Base-by-base conservation (phyloP, 768 basidiomycete species). In the Suillus spraguei region DNA sequence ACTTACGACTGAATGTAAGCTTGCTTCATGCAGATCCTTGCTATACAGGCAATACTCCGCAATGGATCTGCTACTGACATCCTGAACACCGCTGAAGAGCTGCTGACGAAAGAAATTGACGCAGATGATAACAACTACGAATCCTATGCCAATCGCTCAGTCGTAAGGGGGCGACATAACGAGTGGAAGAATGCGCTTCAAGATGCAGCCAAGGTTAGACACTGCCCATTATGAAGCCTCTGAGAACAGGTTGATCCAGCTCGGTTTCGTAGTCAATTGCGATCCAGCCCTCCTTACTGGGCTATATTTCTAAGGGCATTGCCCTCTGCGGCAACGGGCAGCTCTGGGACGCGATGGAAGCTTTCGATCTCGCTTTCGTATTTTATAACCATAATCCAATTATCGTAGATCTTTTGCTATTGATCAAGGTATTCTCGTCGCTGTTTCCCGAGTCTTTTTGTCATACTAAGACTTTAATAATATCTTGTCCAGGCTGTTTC, bases 321-420 rank as follows among this genome's bases (percentile, higher is more conserved):
- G 50, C 50, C 9, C 50, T 52, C 32, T 52, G 50, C 17, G 50
- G 50, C 50, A 20, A 17, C 16, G 50, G 28, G 8, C 28, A 52
- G 50, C 28, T 52, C 16, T 52, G 50, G 28, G 28, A 33, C 9
- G 50, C 50, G 9, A 52, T 52, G 50, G 50, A 52, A 17, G 50
- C 50, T 52, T 52, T 52, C 28, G 50, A 52, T 32, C 50, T 52
- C 32, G 50, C 50, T 52, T 52, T 52, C 50, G 17, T 52, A 52
- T 52, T 52, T 20, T 52, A 17, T 9, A 52, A 32, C 10, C 50
- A 17, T 32, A 33, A 52, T 52, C 28, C 50, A 28, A 32, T 32
- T 52, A 28, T 32, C 2, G 50, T 52, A 2, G 50, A 52, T 52
- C 28, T 52, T 17, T 52, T 52, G 33, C 28, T 52, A 52, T 32